Base-by-base conservation (phyloP, 345 rosid genomes). In the Isatis tinctoria region DNA sequence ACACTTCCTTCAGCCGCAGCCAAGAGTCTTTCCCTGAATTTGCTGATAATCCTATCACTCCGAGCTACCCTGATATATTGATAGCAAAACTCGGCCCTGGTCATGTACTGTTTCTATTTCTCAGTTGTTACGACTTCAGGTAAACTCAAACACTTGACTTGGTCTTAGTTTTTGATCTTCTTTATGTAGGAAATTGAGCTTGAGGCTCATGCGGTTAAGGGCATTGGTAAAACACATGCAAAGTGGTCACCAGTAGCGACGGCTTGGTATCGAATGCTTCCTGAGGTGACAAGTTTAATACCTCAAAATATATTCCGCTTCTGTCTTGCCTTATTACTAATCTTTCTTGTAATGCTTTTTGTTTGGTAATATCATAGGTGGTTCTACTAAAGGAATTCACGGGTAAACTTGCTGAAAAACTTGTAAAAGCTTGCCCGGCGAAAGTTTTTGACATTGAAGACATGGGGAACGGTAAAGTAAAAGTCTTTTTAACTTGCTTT, bases 191-290 rank as follows among this genome's bases (percentile, higher is more conserved):
- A 94, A 90, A 91, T 94, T 52, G 97, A 94, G 76, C 82, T 94
- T 1, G 98, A 94, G 80, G 97, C 91, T 41, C 98, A 95, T 79
- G 98, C 97, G 3, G 91, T 92, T 59, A 95, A 95, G 70, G 99
- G 99, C 22, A 65, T 85, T 13, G 97, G 99, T 37, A 91, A 87
- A 86, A 88, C 93, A 40, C 99, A 92, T 80, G 97, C 97, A 28
- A 92, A 92, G 67, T 92, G 99, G 99, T 95, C 97, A 8, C 97
- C 98, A 14, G 99, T 95, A 33, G 99, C 84, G 32, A 90, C 98
- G 39, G 85, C 96, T 70, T 95, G 97, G 98, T 95, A 92, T 74
- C 82, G 94, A 73, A 88, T 95, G 99, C 93, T 87, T 81, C 97
- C 99, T 26, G 96, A 95, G 92, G 98, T 88, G 72, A 54, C 22